Base-by-base conservation (phyloP, 148 eudicot genomes). In the Polygonum maritimum region DNA sequence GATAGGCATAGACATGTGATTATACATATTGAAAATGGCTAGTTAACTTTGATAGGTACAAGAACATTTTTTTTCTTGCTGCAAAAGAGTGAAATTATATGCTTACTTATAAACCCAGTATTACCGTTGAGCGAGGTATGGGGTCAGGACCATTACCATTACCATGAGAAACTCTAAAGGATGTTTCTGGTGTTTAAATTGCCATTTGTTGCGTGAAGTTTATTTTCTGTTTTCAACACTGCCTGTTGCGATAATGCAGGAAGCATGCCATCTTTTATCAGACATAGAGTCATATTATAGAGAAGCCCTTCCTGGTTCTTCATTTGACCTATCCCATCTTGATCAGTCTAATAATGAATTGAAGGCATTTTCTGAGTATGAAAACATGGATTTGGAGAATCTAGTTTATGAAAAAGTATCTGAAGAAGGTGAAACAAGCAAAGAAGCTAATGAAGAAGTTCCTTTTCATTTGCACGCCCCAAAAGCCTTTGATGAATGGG, bases 331-430 rank as follows among this genome's bases (percentile, higher is more conserved):
- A 74, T 76, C 86, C 74, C 80, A 77, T 80, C 82, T 86, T 73
- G 88, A 88, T 78, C 91, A 80, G 40, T 73, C 83, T 76, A 70
- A 75, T 62, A 81, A 82, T 83, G 89, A 81, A 78, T 33, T 80
- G 16, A 83, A 82, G 81, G 79, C 87, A 79, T 76, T 76, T 77
- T 49, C 79, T 76, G 88, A 85, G 38, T 90, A 79, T 76, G 96
- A 89, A 77, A 85, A 85, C 79, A 92, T 92, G 97, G 99, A 95
- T 78, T 81, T 89, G 77, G 99, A 95, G 74, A 86, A 82, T 77
- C 74, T 81, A 71, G 87, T 78, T 75, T 79, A 74, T 75, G 88
- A 90, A 74, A 89, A 85, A 78, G 82, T 81, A 48, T 82, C 48
- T 48, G 85, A 84, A 79, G 87, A 84, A 79, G 79, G 81, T 83